These are phyloP conservation scores for Marasmius oreades DNA, from an alignment of 1,284 basidiomycete species.

Conservation along the genomic window DNA sequence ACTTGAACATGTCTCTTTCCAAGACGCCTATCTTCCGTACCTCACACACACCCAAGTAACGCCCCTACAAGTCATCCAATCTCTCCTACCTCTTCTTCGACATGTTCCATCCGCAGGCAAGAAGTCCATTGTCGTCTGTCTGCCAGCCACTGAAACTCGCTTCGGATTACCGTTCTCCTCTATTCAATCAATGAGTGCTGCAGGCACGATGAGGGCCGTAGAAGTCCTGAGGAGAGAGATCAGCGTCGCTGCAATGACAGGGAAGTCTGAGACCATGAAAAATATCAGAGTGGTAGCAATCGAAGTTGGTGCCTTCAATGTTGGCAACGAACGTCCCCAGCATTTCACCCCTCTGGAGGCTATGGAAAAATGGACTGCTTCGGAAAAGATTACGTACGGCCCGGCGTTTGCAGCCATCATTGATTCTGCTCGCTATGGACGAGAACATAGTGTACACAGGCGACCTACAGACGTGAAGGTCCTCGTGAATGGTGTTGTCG, in stretches of 20 bases:
- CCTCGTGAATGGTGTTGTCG: constrained; percentile 56
- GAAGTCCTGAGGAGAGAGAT: constrained; percentile 74
- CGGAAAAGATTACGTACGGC: constrained; percentile 68
- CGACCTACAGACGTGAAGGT: constrained; percentile 51
- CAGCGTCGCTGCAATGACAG: constrained; percentile 47
- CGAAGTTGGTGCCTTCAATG: constrained; percentile 62
- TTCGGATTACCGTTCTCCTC: constrained; percentile 69
- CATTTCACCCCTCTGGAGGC: constrained; percentile 39
- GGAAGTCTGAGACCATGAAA: constrained; percentile 51
- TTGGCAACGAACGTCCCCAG: constrained; percentile 26
- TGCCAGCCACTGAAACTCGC: constrained; percentile 64
- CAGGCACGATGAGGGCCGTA: constrained; percentile 61
- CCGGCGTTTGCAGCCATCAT: constrained; percentile 55
- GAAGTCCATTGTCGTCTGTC: constrained; percentile 66
- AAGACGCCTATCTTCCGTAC: constrained; percentile 60
- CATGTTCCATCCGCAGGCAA: constrained; percentile 50
- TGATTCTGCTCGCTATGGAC: constrained; percentile 33
- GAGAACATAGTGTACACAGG: constrained; percentile 36
- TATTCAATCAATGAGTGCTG: constrained; percentile 69
- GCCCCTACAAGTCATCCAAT: constrained; percentile 71
- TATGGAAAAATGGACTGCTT: constrained; percentile 67
- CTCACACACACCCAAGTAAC: constrained; percentile 69
- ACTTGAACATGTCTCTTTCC: constrained; percentile 67
- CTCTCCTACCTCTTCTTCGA: constrained; percentile 71
- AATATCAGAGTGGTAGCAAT: constrained; percentile 59